These are phyloP conservation scores for Microglena sp. DNA, from an alignment of 139 green algal genomes.

Conservation along the genomic window DNA sequence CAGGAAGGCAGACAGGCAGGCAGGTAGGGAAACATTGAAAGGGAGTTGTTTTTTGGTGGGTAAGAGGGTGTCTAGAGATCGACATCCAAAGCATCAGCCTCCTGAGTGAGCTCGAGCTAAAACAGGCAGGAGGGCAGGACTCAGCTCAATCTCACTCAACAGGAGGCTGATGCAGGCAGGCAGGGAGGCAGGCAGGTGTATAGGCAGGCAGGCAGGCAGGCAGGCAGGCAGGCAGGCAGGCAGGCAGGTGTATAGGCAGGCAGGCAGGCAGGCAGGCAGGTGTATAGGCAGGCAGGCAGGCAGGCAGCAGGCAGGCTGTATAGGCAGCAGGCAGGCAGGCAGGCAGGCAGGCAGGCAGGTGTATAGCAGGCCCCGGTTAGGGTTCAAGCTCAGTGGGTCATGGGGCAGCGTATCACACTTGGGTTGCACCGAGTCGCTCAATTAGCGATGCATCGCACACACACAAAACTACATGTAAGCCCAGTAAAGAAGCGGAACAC, in stretches of 20 bases:
- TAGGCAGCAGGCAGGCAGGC: neutral
- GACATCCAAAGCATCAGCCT: neutral
- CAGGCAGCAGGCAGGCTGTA: constrained; percentile 4
- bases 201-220: neutral
- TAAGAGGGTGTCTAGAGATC: neutral
- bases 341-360: neutral
- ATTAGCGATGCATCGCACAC: no score
- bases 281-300: neutral
- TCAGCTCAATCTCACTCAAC: neutral
- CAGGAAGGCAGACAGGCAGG: neutral
- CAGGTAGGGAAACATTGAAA: neutral
- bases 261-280: neutral
- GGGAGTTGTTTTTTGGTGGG: neutral
- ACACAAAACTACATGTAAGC: no score
- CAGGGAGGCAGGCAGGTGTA: neutral
- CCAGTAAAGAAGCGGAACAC: no score
- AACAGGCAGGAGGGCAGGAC: neutral
- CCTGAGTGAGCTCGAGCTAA: neutral
- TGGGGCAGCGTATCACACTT: no score
- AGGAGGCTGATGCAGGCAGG: neutral
- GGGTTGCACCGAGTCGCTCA: no score
- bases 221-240: neutral
- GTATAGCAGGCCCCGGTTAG: neutral
- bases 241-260: neutral
- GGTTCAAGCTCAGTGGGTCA: no score